Conservation (phyloP, 2,329 filamentous ascomycete genomes). For the Onygenales sp. region DNA sequence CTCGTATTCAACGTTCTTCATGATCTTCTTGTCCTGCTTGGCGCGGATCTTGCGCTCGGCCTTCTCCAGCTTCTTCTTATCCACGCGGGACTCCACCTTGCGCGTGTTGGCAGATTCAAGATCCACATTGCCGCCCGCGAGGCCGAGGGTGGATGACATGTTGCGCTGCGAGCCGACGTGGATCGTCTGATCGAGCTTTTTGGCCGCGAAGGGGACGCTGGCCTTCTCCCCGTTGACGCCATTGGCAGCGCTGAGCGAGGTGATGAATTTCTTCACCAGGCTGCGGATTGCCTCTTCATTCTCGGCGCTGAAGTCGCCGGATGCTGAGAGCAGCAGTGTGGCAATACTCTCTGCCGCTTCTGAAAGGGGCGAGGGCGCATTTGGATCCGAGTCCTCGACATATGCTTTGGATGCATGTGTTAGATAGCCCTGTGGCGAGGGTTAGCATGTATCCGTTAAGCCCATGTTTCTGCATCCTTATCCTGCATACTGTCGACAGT, state of each 20-base stretch:
- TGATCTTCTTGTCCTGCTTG: constrained; percentile 96
- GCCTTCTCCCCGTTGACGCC: constrained; percentile 56
- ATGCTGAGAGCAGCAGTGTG: constrained; percentile 87
- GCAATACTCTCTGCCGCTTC: constrained; percentile 79
- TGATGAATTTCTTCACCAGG: constrained; percentile 83
- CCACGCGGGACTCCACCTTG: constrained; percentile 95
- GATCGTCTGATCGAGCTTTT: constrained; percentile 84
- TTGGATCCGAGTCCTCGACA: constrained; percentile 60
- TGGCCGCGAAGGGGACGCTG: constrained; percentile 66
- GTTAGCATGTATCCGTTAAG: not conserved
- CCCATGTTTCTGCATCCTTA: not conserved
- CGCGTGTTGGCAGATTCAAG: constrained; percentile 85
- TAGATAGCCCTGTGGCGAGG: constrained; percentile 58
- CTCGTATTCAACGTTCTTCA: constrained; percentile 98
- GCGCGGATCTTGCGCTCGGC: constrained; percentile 94
- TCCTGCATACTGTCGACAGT: not conserved
- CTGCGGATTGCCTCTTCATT: constrained; percentile 70
- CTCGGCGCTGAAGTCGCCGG: constrained; percentile 63
- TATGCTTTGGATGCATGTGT: constrained; percentile 84
- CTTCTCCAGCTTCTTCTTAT: constrained; percentile 98
- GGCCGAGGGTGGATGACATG: constrained; percentile 88
- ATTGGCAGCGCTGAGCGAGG: constrained; percentile 65
- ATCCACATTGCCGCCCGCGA: constrained; percentile 76
- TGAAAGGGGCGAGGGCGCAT: constrained; percentile 63
- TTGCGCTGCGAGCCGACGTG: constrained; percentile 90